phyloP scores from a whole-genome alignment of 78 protist genomes.

The Creolimax fragrantissima region DNA sequence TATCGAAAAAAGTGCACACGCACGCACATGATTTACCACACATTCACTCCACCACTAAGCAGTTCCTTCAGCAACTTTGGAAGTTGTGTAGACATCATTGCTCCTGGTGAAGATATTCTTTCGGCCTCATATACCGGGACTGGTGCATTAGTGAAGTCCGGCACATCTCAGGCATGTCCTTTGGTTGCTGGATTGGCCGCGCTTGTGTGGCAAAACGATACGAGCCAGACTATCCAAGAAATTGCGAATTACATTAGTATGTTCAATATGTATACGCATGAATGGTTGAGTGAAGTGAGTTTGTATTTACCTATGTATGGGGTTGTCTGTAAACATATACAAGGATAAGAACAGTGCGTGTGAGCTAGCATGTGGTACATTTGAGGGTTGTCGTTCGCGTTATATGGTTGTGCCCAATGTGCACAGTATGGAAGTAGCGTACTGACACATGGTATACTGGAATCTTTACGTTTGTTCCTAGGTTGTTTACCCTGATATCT shows the following conservation, averaged over 20 bases:
- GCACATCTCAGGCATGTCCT: constrained; percentile 13
- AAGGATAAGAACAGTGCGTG: background rate
- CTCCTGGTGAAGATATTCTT: constrained; percentile 20
- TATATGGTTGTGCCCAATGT: too few relatives aligned
- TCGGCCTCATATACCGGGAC: background rate
- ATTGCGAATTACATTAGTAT: background rate
- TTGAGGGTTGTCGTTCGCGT: background rate
- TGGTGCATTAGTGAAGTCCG: background rate
- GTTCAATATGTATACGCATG: background rate
- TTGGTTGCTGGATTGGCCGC: constrained; percentile 15
- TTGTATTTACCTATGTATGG: background rate
- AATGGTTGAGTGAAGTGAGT: background rate
- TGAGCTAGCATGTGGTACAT: background rate
- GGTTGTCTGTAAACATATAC: background rate
- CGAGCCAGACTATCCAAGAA: background rate
- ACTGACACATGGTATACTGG: too few relatives aligned
- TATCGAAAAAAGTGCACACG: background rate
- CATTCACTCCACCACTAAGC: background rate
- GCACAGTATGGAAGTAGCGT: too few relatives aligned
- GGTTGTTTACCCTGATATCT: too few relatives aligned
- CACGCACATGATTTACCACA: background rate
- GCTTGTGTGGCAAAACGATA: background rate
- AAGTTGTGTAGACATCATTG: constrained; percentile 29
- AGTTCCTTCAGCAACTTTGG: constrained; percentile 17
- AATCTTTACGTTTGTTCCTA: too few relatives aligned